Evolutionary conservation across 2,329 filamentous ascomycete species (phyloP).

Genomic region (Immersiporthe knoxdaviesiana): DNA sequence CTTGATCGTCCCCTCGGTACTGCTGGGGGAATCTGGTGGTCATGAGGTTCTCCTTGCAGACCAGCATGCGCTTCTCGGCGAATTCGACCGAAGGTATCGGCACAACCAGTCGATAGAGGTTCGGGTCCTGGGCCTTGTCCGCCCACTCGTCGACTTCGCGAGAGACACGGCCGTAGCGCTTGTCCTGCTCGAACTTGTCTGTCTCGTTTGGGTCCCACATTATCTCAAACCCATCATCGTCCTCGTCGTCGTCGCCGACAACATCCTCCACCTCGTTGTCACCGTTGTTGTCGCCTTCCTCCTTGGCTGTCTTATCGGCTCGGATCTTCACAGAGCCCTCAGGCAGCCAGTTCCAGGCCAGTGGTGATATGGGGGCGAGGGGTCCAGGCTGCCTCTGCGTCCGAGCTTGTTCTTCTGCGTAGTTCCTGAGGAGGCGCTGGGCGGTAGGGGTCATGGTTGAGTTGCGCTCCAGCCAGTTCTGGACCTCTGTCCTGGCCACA

Average conservation of each 20-base stretch:
- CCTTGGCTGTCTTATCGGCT: conserved; percentile 41
- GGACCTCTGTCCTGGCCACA: conserved; percentile 62
- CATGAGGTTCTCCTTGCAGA: conserved; percentile 63
- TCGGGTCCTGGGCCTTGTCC: conserved; percentile 62
- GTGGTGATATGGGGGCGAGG: conserved; percentile 52
- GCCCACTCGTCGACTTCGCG: conserved; percentile 69
- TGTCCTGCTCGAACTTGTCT: conserved; percentile 63
- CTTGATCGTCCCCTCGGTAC: conserved; percentile 47
- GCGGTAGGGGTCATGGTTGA: conserved; percentile 62
- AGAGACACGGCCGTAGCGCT: conserved; percentile 62
- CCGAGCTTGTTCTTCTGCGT: conserved; percentile 49
- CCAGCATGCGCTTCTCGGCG: conserved; percentile 59
- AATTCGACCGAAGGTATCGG: conserved; percentile 64
- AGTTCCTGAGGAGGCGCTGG: conserved; percentile 56
- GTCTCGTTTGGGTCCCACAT: conserved; percentile 52
- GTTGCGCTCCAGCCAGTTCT: conserved; percentile 66
- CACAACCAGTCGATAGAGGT: conserved; percentile 61
- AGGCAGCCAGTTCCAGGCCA: conserved; percentile 61
- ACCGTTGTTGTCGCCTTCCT: conserved; percentile 38
- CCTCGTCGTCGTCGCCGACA: not conserved
- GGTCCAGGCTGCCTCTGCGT: conserved; percentile 54
- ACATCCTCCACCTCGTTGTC: not conserved
- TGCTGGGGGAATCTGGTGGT: conserved; percentile 57
- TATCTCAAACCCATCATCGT: too few species aligned
- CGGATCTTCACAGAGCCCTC: conserved; percentile 40